phyloP scores from a whole-genome alignment of 768 basidiomycete species.

The Tulasnella sp. region DNA sequence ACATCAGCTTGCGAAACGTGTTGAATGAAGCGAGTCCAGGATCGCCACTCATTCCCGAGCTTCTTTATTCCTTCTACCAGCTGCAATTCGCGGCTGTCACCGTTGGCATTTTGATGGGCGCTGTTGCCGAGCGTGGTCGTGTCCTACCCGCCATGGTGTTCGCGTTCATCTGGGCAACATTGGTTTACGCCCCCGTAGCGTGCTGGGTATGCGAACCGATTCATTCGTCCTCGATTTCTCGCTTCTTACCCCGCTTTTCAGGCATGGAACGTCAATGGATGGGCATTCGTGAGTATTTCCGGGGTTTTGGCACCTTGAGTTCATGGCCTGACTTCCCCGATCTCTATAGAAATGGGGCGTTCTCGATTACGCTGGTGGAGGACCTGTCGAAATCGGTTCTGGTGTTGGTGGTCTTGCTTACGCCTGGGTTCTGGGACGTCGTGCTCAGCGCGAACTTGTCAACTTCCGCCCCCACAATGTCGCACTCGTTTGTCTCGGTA shows the following conservation, averaged over 20 bases:
- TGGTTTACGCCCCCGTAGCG: constrained; percentile 75
- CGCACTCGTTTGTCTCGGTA: constrained; percentile 68
- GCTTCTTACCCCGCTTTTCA: background rate
- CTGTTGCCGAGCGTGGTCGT: constrained; percentile 76
- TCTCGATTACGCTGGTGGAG: constrained; percentile 79
- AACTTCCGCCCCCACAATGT: constrained; percentile 87
- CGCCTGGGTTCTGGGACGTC: constrained; percentile 74
- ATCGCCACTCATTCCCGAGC: constrained; percentile 64
- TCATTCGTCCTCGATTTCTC: background rate
- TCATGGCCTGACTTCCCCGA: background rate
- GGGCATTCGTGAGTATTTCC: constrained; percentile 52
- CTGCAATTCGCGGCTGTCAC: constrained; percentile 81
- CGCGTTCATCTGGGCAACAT: constrained; percentile 70
- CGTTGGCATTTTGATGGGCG: constrained; percentile 45
- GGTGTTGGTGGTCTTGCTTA: constrained; percentile 78
- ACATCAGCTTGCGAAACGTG: constrained; percentile 42
- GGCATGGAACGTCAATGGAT: constrained; percentile 66
- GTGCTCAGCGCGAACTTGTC: constrained; percentile 54
- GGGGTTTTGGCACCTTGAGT: background rate
- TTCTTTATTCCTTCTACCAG: constrained; percentile 78
- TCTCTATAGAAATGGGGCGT: constrained; percentile 44
- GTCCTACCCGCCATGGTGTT: constrained; percentile 72
- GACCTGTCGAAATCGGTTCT: constrained; percentile 78
- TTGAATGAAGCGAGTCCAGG: constrained; percentile 62
- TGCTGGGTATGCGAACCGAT: too few relatives aligned